Conservation (phyloP, 306 rosid species). For the Sicyos baderoa region DNA sequence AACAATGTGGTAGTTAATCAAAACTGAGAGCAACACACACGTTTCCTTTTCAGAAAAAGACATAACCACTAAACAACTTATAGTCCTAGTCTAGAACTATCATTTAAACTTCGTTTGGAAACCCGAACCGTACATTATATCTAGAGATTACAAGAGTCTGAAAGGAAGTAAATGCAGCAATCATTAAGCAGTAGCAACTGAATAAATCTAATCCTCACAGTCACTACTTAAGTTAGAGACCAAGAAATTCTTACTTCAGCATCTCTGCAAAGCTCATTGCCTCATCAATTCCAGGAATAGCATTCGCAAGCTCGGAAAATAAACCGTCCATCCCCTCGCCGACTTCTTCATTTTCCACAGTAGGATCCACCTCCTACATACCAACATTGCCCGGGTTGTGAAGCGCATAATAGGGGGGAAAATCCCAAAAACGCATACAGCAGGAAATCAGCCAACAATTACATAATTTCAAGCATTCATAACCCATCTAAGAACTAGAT, state of each 20-base stretch:
- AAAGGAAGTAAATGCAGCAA: too few relatives aligned
- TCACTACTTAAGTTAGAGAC: too few relatives aligned
- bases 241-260: slow-evolving; percentile 56
- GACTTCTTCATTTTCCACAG: slow-evolving; percentile 66
- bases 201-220: not conserved
- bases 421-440: not conserved
- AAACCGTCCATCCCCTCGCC: slow-evolving; percentile 80
- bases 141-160: too few relatives aligned
- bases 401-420: not conserved
- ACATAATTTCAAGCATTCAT: not conserved
- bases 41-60: not conserved
- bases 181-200: not conserved
- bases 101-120: not conserved
- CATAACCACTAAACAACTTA: not conserved
- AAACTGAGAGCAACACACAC: not conserved
- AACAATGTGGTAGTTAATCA: not conserved
- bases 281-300: slow-evolving; percentile 98
- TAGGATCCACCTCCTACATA: slow-evolving; percentile 90
- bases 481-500: not conserved
- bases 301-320: slow-evolving; percentile 77
- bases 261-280: slow-evolving; percentile 99
- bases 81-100: not conserved
- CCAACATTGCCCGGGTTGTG: slow-evolving; percentile 17
- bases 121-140: too few relatives aligned
- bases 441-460: too few relatives aligned